Evolutionary conservation across 352 stramenopile species (phyloP).

Genomic region (Globisporangium spiculum): DNA sequence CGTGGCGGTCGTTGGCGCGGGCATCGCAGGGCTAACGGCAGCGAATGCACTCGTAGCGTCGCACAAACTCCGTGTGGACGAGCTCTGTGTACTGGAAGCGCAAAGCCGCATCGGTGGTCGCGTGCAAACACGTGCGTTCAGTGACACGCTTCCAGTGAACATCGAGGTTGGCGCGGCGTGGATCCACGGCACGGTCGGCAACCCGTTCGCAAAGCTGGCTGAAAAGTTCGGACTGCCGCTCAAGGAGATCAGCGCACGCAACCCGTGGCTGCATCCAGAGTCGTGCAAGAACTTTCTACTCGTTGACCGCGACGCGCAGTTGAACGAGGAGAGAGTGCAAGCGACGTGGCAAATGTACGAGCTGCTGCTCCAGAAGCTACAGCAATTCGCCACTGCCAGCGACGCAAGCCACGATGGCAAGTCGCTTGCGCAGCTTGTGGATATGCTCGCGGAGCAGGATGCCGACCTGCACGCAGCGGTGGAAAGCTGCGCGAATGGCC

Average conservation of each 20-base stretch:
- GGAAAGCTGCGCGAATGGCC: slow-evolving; percentile 21
- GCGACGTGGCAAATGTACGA: slow-evolving; percentile 49
- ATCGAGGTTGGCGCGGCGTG: slow-evolving; percentile 57
- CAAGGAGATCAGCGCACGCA: slow-evolving; percentile 49
- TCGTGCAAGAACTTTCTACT: slow-evolving; percentile 50
- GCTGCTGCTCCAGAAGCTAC: slow-evolving; percentile 41
- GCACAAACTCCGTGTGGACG: slow-evolving; percentile 23
- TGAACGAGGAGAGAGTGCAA: slow-evolving; percentile 28
- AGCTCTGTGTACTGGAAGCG: slow-evolving; percentile 52
- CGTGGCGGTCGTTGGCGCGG: slow-evolving; percentile 45
- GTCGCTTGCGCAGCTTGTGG: slow-evolving; percentile 35
- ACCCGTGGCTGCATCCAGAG: slow-evolving; percentile 53
- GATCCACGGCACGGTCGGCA: slow-evolving; percentile 52
- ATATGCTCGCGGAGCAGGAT: slow-evolving; percentile 26
- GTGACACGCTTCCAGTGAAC: slow-evolving; percentile 33
- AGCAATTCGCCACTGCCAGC: slow-evolving; percentile 21
- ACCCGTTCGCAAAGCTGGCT: slow-evolving; percentile 42
- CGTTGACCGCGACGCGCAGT: slow-evolving; percentile 25
- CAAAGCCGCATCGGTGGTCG: slow-evolving; percentile 47
- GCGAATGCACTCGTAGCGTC: slow-evolving; percentile 39
- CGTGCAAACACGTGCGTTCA: slow-evolving; percentile 48
- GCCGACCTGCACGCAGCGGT: slow-evolving; percentile 20
- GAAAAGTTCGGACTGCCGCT: slow-evolving; percentile 34
- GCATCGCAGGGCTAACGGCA: slow-evolving; percentile 43
- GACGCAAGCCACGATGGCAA: slow-evolving; percentile 14